Conservation (phyloP, 768 basidiomycete genomes). For the Suillus discolor region DNA sequence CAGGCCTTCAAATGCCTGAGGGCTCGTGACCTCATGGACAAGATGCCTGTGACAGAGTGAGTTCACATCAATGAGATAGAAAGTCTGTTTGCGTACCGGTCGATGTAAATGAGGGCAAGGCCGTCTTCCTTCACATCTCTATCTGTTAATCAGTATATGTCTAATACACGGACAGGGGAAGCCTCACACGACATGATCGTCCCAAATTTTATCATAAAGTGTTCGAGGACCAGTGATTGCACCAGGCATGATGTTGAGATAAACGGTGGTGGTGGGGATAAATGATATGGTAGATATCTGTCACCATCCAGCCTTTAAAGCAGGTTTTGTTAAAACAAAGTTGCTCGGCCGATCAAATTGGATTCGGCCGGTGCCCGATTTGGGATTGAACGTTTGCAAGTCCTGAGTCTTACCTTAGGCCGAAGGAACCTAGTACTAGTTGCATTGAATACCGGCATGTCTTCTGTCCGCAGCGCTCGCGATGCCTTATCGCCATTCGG, state of each 20-base stretch:
- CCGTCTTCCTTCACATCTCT: constrained; percentile 78
- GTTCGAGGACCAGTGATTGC: constrained; percentile 73
- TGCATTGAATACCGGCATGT: too few species aligned
- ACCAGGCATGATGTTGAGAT: constrained; percentile 47
- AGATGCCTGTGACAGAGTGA: constrained; percentile 42
- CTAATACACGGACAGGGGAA: constrained; percentile 13
- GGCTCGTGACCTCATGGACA: constrained; percentile 93
- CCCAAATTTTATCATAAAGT: constrained; percentile 97
- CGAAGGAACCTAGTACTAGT: too few species aligned
- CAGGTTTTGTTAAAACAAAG: constrained; percentile 9
- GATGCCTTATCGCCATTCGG: constrained; percentile 1
- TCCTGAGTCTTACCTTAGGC: too few species aligned
- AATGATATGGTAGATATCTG: constrained; percentile 4
- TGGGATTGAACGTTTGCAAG: not conserved
- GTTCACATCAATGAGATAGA: not conserved
- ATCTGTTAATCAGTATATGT: constrained; percentile 15
- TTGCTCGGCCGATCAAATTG: constrained; percentile 2
- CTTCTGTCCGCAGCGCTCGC: constrained; percentile 7
- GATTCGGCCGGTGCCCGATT: constrained; percentile 1
- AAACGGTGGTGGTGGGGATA: constrained; percentile 10
- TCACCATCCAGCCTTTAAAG: not conserved
- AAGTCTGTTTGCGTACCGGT: constrained; percentile 49
- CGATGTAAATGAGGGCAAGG: constrained; percentile 81
- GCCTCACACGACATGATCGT: constrained; percentile 90
- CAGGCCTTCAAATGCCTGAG: constrained; percentile 91